phyloP scores from a whole-genome alignment of 495 filamentous ascomycete genomes.

The Trichoderma orchidacearum region DNA sequence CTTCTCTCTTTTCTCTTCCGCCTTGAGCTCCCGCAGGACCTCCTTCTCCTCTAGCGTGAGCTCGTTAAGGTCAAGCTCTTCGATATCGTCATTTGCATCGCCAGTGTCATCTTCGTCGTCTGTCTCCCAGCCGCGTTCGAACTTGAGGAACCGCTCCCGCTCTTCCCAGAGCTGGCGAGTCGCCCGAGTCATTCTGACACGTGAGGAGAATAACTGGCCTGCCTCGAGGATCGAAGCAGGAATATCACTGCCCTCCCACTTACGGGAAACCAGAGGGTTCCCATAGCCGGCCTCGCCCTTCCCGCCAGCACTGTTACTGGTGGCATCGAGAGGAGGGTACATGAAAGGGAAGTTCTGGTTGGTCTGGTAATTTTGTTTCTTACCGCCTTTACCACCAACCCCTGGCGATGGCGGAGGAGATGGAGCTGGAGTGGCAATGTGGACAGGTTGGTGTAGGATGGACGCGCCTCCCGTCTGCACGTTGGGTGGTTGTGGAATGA shows the following conservation, averaged over 20 bases:
- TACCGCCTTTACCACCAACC: slow-evolving; percentile 80
- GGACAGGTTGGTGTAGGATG: slow-evolving; percentile 89
- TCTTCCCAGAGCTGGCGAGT: slow-evolving; percentile 94
- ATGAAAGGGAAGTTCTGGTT: slow-evolving; percentile 98
- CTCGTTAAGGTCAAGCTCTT: slow-evolving; percentile 34
- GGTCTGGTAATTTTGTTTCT: slow-evolving; percentile 98
- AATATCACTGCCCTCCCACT: slow-evolving; percentile 84
- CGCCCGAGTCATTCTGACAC: slow-evolving; percentile 79
- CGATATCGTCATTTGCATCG: slow-evolving; percentile 26
- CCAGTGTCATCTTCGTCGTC: slow-evolving; percentile 18
- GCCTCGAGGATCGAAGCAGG: slow-evolving; percentile 89
- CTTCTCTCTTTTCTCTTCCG: slow-evolving; percentile 14
- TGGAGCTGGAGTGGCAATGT: slow-evolving; percentile 95
- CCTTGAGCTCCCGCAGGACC: slow-evolving; percentile 7
- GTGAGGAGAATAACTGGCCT: slow-evolving; percentile 77
- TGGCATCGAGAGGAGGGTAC: slow-evolving; percentile 79
- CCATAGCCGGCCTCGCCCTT: slow-evolving; percentile 68
- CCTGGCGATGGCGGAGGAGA: slow-evolving; percentile 90
- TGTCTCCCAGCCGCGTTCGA: slow-evolving; percentile 74
- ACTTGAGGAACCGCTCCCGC: slow-evolving; percentile 77
- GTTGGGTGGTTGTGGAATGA: slow-evolving; percentile 28
- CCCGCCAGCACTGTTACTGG: slow-evolving; percentile 72
- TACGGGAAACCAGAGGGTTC: slow-evolving; percentile 60
- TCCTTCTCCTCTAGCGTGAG: slow-evolving; percentile 33
- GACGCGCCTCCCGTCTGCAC: slow-evolving; percentile 51